Evolutionary conservation across 768 basidiomycete genomes (phyloP), one percentile per base, ranked within the genome.

Genomic region (Podaxis mareebaensis): DNA sequence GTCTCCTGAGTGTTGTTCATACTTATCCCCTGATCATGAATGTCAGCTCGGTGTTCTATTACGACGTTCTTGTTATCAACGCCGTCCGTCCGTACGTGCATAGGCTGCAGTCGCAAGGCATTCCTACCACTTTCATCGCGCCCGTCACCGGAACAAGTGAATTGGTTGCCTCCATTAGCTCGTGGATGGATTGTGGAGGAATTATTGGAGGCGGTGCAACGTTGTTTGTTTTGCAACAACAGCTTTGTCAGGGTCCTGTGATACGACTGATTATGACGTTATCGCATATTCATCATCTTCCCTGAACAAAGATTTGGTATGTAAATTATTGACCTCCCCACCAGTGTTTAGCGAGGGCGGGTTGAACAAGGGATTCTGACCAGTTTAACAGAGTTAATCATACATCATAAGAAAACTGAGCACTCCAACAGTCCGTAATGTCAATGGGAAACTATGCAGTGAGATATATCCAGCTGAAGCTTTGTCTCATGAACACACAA

Each of bases 51-150:
- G 33, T 94, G 93, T 71, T 90, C 91, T 11, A 80, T 92, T 54
- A 94, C 92, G 42, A 89, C 89, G 24, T 89, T 91, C 73, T 84
- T 94, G 61, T 80, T 94, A 33, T 83, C 90, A n/a, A 93, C 91
- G 54, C 82, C 91, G 13, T 80, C 80, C 74, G 89, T 92, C 39
- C 83, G 91, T 62, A 93, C 92, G 17, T 95, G 93, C 72, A 77
- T 92, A 30, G 90, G 91, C 54, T 95, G 93, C 70, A 84, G 84
- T 69, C 82, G 92, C 66, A 94, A 93, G 73, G 90, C 91, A 20
- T 85, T 93, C 68, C 78, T 90, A 13, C 85, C 91, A n/a, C 75
- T 79, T 33, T 83, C 83, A 11, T 72, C 70, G 56, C 65, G 72
- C 65, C 65, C 70, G 64, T 63, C 68, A 49, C 69, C 66, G 62